These are phyloP conservation scores for Spathaspora arborariae DNA, from an alignment of 805 yeast genomes.

Conservation along the genomic window DNA sequence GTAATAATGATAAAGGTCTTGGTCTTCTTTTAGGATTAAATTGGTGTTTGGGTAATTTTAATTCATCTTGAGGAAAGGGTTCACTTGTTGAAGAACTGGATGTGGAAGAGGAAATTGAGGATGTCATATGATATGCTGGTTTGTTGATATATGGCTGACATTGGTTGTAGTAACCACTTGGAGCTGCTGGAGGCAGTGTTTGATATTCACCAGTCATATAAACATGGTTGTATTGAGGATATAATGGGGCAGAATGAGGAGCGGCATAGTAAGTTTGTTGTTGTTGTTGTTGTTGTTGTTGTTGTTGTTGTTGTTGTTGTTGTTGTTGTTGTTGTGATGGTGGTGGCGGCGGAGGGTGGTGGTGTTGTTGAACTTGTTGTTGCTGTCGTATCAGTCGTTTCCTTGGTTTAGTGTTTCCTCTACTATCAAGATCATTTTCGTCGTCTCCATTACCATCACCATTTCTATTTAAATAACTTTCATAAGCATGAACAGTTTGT, in stretches of 20 bases:
- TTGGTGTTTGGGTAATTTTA: conserved; percentile 20
- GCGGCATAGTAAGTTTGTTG: conserved; percentile 1
- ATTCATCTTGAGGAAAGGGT: not conserved
- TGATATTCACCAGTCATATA: not conserved
- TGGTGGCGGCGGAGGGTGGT: not conserved
- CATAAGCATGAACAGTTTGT: conserved; percentile 60
- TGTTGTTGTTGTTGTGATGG: no score
- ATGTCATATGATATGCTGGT: not conserved
- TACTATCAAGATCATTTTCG: not conserved
- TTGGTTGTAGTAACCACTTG: conserved; percentile 6
- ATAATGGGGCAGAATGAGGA: not conserved
- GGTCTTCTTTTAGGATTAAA: conserved; percentile 40
- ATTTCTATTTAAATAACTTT: conserved; percentile 19
- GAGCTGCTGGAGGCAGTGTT: not conserved
- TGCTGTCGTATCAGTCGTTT: conserved; percentile 4
- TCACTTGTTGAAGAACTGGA: not conserved
- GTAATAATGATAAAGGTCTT: conserved; percentile 33
- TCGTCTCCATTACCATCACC: conserved; percentile 5
- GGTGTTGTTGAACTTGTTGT: conserved; percentile 2
- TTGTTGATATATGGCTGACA: conserved; percentile 2
- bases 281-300: conserved; percentile 5
- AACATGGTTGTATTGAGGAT: not conserved
- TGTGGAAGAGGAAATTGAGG: not conserved
- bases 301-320: not conserved
- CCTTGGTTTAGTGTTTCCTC: not conserved